A percentile compares a stretch with the other conserved stretches of the same genome.
These are phyloP conservation scores for Cicer judaicum DNA, from an alignment of 306 rosid species.

Conservation along the genomic window DNA sequence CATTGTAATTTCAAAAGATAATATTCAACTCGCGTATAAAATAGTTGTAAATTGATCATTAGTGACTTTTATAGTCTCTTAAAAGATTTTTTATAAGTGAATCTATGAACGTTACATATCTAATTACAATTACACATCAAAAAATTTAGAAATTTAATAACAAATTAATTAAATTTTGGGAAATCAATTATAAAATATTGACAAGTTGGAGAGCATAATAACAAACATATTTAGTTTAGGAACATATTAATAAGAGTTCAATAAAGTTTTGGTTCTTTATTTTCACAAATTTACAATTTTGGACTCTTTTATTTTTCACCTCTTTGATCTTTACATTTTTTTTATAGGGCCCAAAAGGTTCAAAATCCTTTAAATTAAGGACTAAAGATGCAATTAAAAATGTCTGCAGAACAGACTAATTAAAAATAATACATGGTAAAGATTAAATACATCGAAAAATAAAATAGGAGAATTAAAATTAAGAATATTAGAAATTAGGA, in stretches of 20 bases:
- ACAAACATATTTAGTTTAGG: neutral
- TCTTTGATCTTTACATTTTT: neutral
- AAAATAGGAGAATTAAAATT: neutral
- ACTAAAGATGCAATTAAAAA: neutral
- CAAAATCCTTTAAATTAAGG: neutral
- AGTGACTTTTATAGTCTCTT: too few relatives aligned
- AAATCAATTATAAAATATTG: neutral
- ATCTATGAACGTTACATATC: too few relatives aligned
- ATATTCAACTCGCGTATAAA: too few relatives aligned
- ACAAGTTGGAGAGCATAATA: neutral
- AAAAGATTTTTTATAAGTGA: too few relatives aligned
- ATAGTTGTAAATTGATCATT: too few relatives aligned
- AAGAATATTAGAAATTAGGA: neutral
- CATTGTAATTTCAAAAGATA: too few relatives aligned
- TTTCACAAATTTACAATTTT: neutral
- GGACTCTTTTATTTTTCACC: neutral
- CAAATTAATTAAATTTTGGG: too few relatives aligned
- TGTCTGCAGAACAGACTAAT: neutral
- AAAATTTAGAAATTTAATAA: too few relatives aligned
- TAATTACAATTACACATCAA: too few relatives aligned
- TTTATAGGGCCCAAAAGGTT: neutral
- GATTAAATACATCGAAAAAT: neutral
- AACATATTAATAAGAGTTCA: neutral
- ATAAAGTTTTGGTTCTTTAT: neutral
- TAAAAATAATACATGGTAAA: neutral